Evolutionary conservation across 139 green algal genomes (phyloP).

Genomic region (Zygnema cylindricum): DNA sequence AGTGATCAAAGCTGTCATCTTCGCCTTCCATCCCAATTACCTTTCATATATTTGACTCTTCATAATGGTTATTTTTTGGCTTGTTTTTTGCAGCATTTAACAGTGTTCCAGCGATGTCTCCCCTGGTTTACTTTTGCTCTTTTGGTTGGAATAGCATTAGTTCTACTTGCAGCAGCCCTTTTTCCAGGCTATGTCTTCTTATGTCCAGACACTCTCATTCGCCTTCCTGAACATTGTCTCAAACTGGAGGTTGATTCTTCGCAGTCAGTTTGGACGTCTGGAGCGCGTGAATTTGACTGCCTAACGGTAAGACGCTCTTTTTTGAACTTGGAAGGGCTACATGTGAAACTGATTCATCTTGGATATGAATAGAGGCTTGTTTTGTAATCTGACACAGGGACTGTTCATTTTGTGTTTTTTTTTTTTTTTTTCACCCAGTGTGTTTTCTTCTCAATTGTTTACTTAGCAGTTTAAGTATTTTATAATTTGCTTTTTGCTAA

Average conservation of each 20-base stretch:
- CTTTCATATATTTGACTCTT: too few species aligned
- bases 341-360: neutral
- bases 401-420: too few species aligned
- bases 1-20: too few species aligned
- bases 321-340: neutral
- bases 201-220: slow-evolving; percentile 24
- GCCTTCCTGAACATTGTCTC: slow-evolving; percentile 23
- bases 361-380: too few species aligned
- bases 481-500: too few species aligned
- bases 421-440: too few species aligned
- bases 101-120: slow-evolving; percentile 9
- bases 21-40: too few species aligned
- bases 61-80: too few species aligned
- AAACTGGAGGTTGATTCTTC: neutral
- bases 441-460: too few species aligned
- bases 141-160: neutral
- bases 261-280: slow-evolving; percentile 1
- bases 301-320: neutral
- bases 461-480: too few species aligned
- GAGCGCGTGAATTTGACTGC: slow-evolving; percentile 8
- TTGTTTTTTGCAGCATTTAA: neutral
- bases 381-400: too few species aligned
- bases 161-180: slow-evolving; percentile 12
- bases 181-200: slow-evolving; percentile 30
- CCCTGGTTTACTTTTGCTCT: slow-evolving; percentile 23